Percentiles rank a stretch among this genome's conserved stretches.
Evolutionary conservation across 352 stramenopile species (phyloP).

Genomic region (Phytophthora hybrid): DNA sequence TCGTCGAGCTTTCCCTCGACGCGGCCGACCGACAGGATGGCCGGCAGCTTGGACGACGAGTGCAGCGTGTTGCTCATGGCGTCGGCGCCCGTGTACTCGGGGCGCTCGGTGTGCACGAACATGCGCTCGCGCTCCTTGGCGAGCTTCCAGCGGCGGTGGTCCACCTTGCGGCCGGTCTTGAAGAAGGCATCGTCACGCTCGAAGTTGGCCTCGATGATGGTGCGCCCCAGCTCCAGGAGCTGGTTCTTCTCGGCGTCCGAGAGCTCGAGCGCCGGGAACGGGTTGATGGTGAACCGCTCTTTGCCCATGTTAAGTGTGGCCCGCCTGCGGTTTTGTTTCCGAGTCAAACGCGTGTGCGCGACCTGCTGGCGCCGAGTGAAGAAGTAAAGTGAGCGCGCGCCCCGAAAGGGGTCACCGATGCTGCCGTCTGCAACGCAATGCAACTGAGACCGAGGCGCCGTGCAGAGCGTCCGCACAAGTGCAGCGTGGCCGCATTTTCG

Average conservation of each 20-base stretch:
- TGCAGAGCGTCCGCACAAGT: constrained; percentile 11
- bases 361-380: constrained; percentile 23
- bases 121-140: constrained; percentile 47
- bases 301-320: constrained; percentile 28
- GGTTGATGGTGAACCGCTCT: constrained; percentile 50
- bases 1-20: constrained; percentile 47
- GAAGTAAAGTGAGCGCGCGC: constrained; percentile 32
- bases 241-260: constrained; percentile 47
- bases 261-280: constrained; percentile 45
- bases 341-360: neutral
- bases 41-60: constrained; percentile 39
- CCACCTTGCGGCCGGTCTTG: constrained; percentile 36
- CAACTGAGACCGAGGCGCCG: constrained; percentile 25
- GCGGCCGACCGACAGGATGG: constrained; percentile 41
- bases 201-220: constrained; percentile 48
- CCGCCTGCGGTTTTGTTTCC: neutral
- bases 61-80: constrained; percentile 35
- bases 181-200: constrained; percentile 45
- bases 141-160: constrained; percentile 46
- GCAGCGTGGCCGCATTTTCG: constrained; percentile 9
- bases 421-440: constrained; percentile 24
- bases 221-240: constrained; percentile 44
- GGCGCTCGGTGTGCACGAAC: constrained; percentile 43
- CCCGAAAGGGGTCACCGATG: neutral
- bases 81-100: constrained; percentile 39